These are phyloP conservation scores for Cryptococcus sp. DNA, from an alignment of 1,284 basidiomycete genomes.

Conservation along the genomic window DNA sequence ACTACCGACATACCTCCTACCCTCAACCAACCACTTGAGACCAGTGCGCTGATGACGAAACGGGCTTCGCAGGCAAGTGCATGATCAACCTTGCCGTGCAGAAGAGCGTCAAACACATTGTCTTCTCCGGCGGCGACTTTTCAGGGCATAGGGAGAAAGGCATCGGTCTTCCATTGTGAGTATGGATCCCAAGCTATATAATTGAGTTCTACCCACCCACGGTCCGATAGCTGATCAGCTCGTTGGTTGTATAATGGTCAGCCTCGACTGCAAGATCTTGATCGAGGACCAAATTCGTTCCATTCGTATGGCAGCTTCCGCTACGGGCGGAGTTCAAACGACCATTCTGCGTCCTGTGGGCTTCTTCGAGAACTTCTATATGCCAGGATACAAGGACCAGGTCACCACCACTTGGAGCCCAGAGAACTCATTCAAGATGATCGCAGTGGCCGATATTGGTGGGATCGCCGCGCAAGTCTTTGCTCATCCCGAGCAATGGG, in stretches of 20 bases:
- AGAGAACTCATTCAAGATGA: conserved; percentile 2
- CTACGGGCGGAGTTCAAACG: conserved; percentile 4
- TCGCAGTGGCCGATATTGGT: conserved; percentile 5
- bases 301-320: neutral
- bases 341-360: conserved; percentile 20
- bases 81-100: conserved; percentile 9
- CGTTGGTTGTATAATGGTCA: neutral
- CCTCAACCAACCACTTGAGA: neutral
- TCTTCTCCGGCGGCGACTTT: conserved; percentile 14
- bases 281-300: conserved; percentile 4
- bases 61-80: neutral
- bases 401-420: conserved; percentile 14
- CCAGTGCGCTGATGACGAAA: neutral
- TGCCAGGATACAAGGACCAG: conserved; percentile 11
- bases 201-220: too few relatives aligned
- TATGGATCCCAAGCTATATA: neutral
- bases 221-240: neutral
- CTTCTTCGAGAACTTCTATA: conserved; percentile 18
- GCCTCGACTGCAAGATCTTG: conserved; percentile 12
- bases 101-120: conserved; percentile 17
- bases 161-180: conserved; percentile 11
- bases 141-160: conserved; percentile 2
- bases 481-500: conserved; percentile 3
- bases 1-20: neutral
- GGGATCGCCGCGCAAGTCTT: conserved; percentile 1